Evolutionary conservation across 257 asterid species (phyloP), one percentile per base, ranked within the genome.

Genomic region (Haberlea rhodopensis): DNA sequence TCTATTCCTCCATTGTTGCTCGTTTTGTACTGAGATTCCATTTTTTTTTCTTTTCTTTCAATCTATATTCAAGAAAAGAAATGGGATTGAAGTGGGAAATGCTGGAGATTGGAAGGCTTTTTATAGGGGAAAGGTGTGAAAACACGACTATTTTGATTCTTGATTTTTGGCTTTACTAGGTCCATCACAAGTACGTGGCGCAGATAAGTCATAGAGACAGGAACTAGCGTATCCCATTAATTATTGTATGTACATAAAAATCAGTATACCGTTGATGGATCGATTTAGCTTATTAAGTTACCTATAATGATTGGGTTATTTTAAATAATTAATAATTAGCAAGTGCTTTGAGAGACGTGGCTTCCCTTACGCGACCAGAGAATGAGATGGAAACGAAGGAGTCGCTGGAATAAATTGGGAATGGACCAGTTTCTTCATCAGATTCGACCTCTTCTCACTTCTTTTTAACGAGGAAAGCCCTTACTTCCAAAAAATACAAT

Each of bases 1-100:
- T 79, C 80, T 8, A 61, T 1, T 6, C 70, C 74, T 0, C 71
- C 81, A 28, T 67, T 40, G 54, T 26, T 45, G 49, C 67, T 40
- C 4, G 15, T 9, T 61, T 76, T 73, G 57, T 69, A 63, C 18
- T 78, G 69, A 1, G 67, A 58, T 16, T 79, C 82, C 85, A 84
- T 82, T 58, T n/a, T 56, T 8, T n/a, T 19, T 21, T 16, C n/a
- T 21, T 20, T 31, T 20, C 7, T 45, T 23, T 19, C n/a, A n/a
- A n/a, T n/a, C n/a, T 45, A 59, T 8, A 10, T 56, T 29, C 22
- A 19, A 43, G 28, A 53, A 56, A 60, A 19, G 5, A 11, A 37
- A 11, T 9, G 43, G 15, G 43, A 0, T 34, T 34, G 2, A 9
- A 15, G 43, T 2, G 15, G 34, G 10, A 0, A 24, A 29, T 0